Evolutionary conservation across 306 rosid species (phyloP).

Genomic region (Vigna radiata): DNA sequence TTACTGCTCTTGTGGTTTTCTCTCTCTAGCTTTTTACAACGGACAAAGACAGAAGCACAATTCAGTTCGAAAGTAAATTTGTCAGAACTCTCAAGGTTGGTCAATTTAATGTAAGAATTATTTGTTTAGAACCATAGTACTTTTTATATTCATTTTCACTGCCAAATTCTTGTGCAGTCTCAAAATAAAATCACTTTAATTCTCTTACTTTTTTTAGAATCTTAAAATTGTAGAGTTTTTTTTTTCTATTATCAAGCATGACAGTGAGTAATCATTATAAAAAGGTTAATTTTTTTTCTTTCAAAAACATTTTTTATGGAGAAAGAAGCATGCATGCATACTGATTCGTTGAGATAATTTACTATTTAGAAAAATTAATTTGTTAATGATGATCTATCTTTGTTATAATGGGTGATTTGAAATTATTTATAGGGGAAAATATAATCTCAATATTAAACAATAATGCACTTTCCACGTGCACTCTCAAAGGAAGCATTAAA

Average conservation of each 20-base stretch:
- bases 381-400: too few relatives aligned
- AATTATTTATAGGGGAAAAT: too few relatives aligned
- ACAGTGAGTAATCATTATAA: too few relatives aligned
- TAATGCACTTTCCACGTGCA: too few relatives aligned
- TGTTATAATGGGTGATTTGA: too few relatives aligned
- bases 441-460: too few relatives aligned
- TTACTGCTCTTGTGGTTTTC: background rate
- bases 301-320: background rate
- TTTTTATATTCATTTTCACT: background rate
- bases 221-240: background rate
- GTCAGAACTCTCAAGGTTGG: constrained; percentile 27
- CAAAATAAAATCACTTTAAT: background rate
- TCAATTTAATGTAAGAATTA: constrained; percentile 41
- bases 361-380: too few relatives aligned
- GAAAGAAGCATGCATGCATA: background rate
- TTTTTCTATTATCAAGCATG: background rate
- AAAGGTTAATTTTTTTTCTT: background rate
- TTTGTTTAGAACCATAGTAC: background rate
- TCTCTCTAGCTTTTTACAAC: background rate
- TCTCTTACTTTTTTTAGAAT: background rate
- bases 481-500: too few relatives aligned
- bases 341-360: too few relatives aligned
- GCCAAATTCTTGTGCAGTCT: background rate
- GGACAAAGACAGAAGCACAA: constrained; percentile 26
- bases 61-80: constrained; percentile 34